Evolutionary conservation across 768 basidiomycete genomes (phyloP).

Genomic region (Suillus weaverae): DNA sequence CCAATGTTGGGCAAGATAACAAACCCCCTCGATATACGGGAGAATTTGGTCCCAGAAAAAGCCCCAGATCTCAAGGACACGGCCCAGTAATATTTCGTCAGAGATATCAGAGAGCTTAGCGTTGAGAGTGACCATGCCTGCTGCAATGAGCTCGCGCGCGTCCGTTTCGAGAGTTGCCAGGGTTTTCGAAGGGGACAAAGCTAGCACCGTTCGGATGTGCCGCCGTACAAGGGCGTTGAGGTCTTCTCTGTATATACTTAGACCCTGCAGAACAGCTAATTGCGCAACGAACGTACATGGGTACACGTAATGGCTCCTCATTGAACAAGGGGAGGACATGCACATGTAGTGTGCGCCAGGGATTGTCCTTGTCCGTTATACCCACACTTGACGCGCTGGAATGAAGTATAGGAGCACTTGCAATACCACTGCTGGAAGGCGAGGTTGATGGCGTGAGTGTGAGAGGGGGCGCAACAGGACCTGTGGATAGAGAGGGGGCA

Average conservation of each 20-base stretch:
- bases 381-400: conserved; percentile 35
- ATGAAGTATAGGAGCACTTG: conserved; percentile 15
- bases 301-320: conserved; percentile 79
- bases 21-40: conserved; percentile 84
- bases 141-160: conserved; percentile 77
- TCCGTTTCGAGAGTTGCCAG: conserved; percentile 74
- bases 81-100: conserved; percentile 72
- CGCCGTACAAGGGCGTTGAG: conserved; percentile 79
- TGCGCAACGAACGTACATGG: conserved; percentile 57
- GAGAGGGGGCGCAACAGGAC: conserved; percentile 49
- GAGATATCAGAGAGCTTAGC: conserved; percentile 76
- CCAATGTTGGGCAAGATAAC: conserved; percentile 25
- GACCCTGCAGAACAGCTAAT: not conserved
- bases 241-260: conserved; percentile 65
- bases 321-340: conserved; percentile 91
- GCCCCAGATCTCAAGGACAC: conserved; percentile 86
- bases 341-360: conserved; percentile 84
- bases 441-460: conserved; percentile 40
- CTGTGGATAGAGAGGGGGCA: conserved; percentile 36
- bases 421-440: conserved; percentile 39
- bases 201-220: conserved; percentile 74
- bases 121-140: conserved; percentile 91
- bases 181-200: conserved; percentile 72
- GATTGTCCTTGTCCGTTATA: conserved; percentile 53
- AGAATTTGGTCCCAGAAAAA: conserved; percentile 93